Evolutionary conservation across 768 basidiomycete genomes (phyloP), one percentile per base, ranked within the genome.

Genomic region (Leccinum arenicola): DNA sequence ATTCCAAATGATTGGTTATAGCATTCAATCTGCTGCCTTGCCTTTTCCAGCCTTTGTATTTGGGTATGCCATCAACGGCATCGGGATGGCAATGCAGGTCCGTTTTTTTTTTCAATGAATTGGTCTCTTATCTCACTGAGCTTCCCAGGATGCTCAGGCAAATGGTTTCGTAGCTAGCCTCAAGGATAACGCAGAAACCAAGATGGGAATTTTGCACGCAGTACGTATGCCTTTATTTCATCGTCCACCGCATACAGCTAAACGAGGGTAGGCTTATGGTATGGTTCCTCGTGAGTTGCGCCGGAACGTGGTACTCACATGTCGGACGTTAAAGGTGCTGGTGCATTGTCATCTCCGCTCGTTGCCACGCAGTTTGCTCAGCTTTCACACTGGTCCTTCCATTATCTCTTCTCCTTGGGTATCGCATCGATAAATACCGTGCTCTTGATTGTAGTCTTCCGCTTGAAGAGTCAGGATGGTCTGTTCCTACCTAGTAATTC

Each of bases 321-420:
- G 21, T 38, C 14, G n/a, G 19, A 54, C 21, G 3, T 50, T 17
- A 10, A 64, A 89, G 88, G 89, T 19, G 73, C 80, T 0, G 89
- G 89, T 2, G 88, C 88, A 2, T 74, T 90, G 10, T 76, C 76
- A 8, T 72, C 92, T 0, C 93, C 94, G 3, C 79, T 95, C 17
- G 84, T 88, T 0, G 82, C 93, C 0, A 95, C 94, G 0, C 89
- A 93, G 58, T 95, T 95, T 63, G 78, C 89, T 0, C 82, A 84
- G 57, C 65, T 83, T 23, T 70, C 62, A 0, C 79, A 75, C 35
- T 94, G 92, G 93, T 89, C 86, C 1, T 87, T 89, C 69, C 88
- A 93, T 69, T 95, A 86, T 66, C 77, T 93, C 9, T 75, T 75
- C 1, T 91, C 90, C 0, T 72, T 93, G 0, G 87, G 84, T 1